Evolutionary conservation across 768 basidiomycete species (phyloP), one percentile per base, ranked within the genome.

Genomic region (Pleurotus giganteus): DNA sequence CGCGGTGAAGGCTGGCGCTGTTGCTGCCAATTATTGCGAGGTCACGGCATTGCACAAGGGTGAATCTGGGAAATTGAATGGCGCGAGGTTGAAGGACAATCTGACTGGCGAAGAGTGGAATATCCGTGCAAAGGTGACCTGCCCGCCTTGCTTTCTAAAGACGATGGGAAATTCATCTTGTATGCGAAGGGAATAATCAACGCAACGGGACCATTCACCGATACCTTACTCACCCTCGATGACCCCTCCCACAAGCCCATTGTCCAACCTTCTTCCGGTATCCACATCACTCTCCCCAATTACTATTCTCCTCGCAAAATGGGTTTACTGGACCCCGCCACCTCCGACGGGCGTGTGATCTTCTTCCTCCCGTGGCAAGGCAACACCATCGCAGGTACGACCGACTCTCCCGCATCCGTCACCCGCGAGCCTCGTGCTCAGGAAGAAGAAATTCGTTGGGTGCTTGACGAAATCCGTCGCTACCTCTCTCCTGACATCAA

Each of bases 311-410:
- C 96, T 2, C 84, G 89, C 13, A 89, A 81, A 47, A 97, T 98
- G 91, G 96, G 97, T 41, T 81, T 98, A 4, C 80, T 98, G 42
- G 97, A 98, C 69, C 97, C 96, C 1, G 79, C 92, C 2, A 97
- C 97, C 3, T 93, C 91, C 0, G 96, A 99, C 60, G 96, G 96
- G 0, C 88, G 96, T 24, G 95, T 99, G 53, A 96, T 99, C 66
- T 99, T 98, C 81, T 97, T 99, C 82, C 82, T 99, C 8, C 96
- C 96, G 0, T 99, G 97, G 96, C 88, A 98, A 72, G 96, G 96
- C 7, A 93, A 89, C 74, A 94, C 94, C 36, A 94, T 99, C 58
- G 96, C 96, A 1, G 96, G 96, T 23, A 98, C 97, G 2, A 99
- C 96, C 6, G 96, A 99, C 68, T 80, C 89, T 0, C 88, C 89